Evolutionary conservation across 176 grass and related monocot species (phyloP), one percentile per base, ranked within the genome.

Genomic region (Rhynchospora pubera): DNA sequence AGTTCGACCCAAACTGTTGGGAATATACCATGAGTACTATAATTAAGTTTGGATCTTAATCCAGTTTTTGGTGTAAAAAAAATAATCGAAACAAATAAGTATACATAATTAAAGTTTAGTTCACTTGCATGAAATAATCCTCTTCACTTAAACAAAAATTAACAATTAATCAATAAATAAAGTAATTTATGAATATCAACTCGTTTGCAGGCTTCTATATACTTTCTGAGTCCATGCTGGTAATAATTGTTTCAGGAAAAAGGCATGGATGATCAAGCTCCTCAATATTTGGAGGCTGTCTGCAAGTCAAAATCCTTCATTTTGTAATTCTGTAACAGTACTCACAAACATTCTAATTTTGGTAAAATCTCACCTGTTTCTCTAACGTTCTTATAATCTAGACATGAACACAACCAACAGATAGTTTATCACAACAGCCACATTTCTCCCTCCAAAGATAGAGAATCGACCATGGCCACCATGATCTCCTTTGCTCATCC

Each of bases 311-410:
- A 57, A 57, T 57, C 15, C 55, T 57, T 57, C 55, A 57, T n/a
- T 57, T 57, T 57, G 26, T 28, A 64, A 26, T 64, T 22, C 13
- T 28, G 62, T 30, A 64, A 64, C 28, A 15, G 5, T 50, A 50
- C 47, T 53, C 14, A 24, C 6, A 13, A 76, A 30, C 48, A 76
- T 76, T 28, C 71, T 76, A 76, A 76, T 76, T 76, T 53, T 76
- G 71, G 71, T 76, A 23, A 76, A 28, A 75, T 75, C 47, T 28
- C 47, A 52, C 71, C 2, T 53, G 46, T 47, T 28, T 75, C 70
- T 14, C 46, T 34, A 74, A 74, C 70, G 12, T 52, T 52, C 46
- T 73, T 22, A 48, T 3, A 73, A 50, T 73, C 46, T 16, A 52
- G 5, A 74, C 48, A 26, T 51, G 22, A 69, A n/a, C 34, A 10